Percentiles rank a stretch among this genome's conserved stretches.
phyloP scores from a whole-genome alignment of 2,329 filamentous ascomycete species.

The Neophaeococcomyces mojaviensis region DNA sequence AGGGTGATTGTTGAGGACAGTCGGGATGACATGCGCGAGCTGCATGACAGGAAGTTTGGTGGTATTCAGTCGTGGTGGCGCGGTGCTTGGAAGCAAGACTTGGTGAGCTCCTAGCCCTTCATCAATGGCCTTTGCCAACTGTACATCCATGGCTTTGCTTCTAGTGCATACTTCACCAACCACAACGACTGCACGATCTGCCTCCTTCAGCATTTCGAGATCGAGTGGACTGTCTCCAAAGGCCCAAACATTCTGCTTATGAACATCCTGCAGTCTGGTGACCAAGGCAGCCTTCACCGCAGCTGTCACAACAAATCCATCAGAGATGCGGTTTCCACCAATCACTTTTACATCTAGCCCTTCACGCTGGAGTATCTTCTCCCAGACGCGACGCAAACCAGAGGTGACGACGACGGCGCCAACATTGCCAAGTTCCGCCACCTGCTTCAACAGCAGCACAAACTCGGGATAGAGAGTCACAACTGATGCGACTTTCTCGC shows the following conservation, averaged over 20 bases:
- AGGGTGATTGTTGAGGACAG: slow-evolving; percentile 14
- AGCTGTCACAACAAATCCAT: slow-evolving; percentile 46
- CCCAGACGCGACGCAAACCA: slow-evolving; percentile 49
- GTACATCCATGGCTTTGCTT: slow-evolving; percentile 47
- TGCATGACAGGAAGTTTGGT: slow-evolving; percentile 36
- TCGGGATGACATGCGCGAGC: slow-evolving; percentile 28
- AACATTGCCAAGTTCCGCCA: slow-evolving; percentile 31
- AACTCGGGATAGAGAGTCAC: slow-evolving; percentile 45
- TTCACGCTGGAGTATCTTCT: slow-evolving; percentile 42
- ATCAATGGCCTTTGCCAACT: slow-evolving; percentile 38
- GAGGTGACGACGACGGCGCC: slow-evolving; percentile 48
- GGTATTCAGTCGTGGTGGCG: slow-evolving; percentile 36
- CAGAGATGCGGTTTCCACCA: slow-evolving; percentile 42
- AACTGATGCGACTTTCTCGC: slow-evolving; percentile 35
- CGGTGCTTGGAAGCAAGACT: slow-evolving; percentile 36
- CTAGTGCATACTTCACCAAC: slow-evolving; percentile 41
- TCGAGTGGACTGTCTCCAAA: slow-evolving; percentile 57
- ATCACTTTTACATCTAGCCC: slow-evolving; percentile 46
- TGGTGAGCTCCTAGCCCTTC: slow-evolving; percentile 40
- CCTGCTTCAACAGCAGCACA: slow-evolving; percentile 33
- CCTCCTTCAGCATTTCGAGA: slow-evolving; percentile 48
- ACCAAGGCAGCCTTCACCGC: slow-evolving; percentile 46
- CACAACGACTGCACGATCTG: slow-evolving; percentile 50
- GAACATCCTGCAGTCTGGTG: slow-evolving; percentile 28
- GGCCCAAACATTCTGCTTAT: slow-evolving; percentile 41